These are phyloP conservation scores for Zygoascus flipseniorum DNA, from an alignment of 805 yeast species.

Conservation along the genomic window DNA sequence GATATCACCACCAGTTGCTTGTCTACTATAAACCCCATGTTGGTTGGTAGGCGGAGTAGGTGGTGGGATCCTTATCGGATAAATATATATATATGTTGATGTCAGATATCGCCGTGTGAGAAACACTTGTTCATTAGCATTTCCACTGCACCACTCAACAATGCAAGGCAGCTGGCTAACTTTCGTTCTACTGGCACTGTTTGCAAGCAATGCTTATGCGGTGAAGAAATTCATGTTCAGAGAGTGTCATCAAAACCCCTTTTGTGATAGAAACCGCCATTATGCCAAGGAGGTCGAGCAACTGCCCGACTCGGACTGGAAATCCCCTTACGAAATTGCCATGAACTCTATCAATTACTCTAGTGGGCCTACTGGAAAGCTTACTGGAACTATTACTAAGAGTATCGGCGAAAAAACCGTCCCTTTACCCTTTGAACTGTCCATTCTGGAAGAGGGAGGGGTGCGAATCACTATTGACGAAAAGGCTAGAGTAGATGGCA, in stretches of 20 bases:
- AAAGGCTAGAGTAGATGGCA: conserved; percentile 30
- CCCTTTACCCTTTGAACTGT: conserved; percentile 46
- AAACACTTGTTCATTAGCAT: not conserved
- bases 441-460: conserved; percentile 45
- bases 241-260: conserved; percentile 71
- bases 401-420: conserved; percentile 7
- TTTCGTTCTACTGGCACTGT: not conserved
- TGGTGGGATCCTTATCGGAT: not conserved
- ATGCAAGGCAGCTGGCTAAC: conserved; percentile 1
- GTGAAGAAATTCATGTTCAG: conserved; percentile 39
- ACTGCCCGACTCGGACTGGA: conserved; percentile 6
- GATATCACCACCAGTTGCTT: conserved; percentile 56
- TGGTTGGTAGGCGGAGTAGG: no score
- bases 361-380: conserved; percentile 23
- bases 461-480: conserved; percentile 65
- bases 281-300: conserved; percentile 41
- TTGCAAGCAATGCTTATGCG: conserved; percentile 4
- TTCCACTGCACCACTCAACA: not conserved
- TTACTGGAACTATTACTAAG: conserved; percentile 28
- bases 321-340: conserved; percentile 33
- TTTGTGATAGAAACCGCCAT: conserved; percentile 71
- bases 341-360: conserved; percentile 23
- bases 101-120: not conserved
- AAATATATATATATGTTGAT: not conserved
- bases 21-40: conserved; percentile 3